Percentiles rank a stretch among this genome's conserved stretches.
These are phyloP conservation scores for Aspergillus sp. DNA, from an alignment of 2,329 filamentous ascomycete genomes.

Conservation along the genomic window DNA sequence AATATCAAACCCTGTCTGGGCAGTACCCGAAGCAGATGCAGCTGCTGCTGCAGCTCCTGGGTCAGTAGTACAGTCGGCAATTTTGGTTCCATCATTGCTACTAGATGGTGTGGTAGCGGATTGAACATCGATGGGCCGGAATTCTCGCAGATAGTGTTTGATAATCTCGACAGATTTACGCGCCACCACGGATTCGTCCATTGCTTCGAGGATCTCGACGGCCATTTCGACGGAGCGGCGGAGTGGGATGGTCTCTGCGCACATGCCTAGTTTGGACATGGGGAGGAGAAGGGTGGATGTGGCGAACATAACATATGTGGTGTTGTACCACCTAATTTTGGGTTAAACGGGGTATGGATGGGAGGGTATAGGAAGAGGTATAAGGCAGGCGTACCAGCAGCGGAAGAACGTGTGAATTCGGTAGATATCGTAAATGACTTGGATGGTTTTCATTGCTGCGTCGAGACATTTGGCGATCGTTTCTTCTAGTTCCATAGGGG, in stretches of 20 bases:
- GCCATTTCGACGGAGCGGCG: conserved; percentile 39
- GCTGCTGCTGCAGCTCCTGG: conserved; percentile 8
- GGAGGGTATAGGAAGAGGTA: background rate
- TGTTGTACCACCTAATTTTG: conserved; percentile 44
- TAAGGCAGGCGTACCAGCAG: conserved; percentile 36
- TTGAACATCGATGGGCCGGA: conserved; percentile 18
- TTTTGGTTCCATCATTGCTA: background rate
- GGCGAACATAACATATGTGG: conserved; percentile 46
- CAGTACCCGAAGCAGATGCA: conserved; percentile 1
- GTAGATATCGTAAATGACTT: conserved; percentile 44
- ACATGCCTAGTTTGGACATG: conserved; percentile 33
- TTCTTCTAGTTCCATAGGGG: conserved; percentile 30
- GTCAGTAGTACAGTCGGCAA: background rate
- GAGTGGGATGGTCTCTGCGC: conserved; percentile 30
- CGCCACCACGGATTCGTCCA: conserved; percentile 46
- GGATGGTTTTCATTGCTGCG: conserved; percentile 43
- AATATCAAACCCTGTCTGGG: conserved; percentile 27
- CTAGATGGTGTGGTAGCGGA: background rate
- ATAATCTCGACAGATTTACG: conserved; percentile 42
- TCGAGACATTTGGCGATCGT: conserved; percentile 41
- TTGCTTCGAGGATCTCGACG: conserved; percentile 44
- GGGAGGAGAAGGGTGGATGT: conserved; percentile 41
- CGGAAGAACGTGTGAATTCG: conserved; percentile 44
- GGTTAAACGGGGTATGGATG: background rate
- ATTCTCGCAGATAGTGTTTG: conserved; percentile 35